Conservation (phyloP, 257 asterid species). For the Misopates orontium region DNA sequence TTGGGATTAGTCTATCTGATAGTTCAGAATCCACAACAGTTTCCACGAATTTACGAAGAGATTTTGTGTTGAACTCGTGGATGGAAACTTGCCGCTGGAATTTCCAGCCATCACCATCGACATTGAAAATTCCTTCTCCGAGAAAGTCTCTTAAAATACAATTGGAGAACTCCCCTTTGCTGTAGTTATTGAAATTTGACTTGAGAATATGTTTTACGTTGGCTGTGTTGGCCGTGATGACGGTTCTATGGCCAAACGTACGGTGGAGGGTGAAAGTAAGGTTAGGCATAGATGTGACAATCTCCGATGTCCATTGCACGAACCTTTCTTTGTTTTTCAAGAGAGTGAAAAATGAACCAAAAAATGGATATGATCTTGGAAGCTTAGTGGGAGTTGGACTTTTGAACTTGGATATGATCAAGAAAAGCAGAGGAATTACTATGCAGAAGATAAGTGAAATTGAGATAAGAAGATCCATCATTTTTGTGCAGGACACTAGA, state of each 20-base stretch:
- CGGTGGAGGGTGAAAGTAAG: conserved; percentile 43
- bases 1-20: conserved; percentile 35
- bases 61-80: conserved; percentile 43
- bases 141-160: conserved; percentile 34
- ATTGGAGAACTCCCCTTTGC: conserved; percentile 29
- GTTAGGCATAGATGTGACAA: conserved; percentile 30
- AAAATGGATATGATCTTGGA: conserved; percentile 41
- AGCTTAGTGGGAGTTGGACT: conserved; percentile 7
- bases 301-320: conserved; percentile 40
- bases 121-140: conserved; percentile 46
- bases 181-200: conserved; percentile 36
- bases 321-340: conserved; percentile 31
- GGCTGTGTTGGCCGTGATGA: conserved; percentile 43
- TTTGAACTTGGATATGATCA: conserved; percentile 29
- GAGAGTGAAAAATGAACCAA: conserved; percentile 41
- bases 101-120: conserved; percentile 47
- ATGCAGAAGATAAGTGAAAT: conserved; percentile 27
- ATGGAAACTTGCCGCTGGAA: conserved; percentile 49
- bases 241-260: conserved; percentile 33
- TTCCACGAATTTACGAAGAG: conserved; percentile 46
- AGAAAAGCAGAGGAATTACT: conserved; percentile 27
- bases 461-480: conserved; percentile 7
- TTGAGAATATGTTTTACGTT: conserved; percentile 54
- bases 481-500: background rate
- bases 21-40: conserved; percentile 41